Evolutionary conservation across 768 basidiomycete species (phyloP).

Genomic region (Macrolepiota fuliginosa): DNA sequence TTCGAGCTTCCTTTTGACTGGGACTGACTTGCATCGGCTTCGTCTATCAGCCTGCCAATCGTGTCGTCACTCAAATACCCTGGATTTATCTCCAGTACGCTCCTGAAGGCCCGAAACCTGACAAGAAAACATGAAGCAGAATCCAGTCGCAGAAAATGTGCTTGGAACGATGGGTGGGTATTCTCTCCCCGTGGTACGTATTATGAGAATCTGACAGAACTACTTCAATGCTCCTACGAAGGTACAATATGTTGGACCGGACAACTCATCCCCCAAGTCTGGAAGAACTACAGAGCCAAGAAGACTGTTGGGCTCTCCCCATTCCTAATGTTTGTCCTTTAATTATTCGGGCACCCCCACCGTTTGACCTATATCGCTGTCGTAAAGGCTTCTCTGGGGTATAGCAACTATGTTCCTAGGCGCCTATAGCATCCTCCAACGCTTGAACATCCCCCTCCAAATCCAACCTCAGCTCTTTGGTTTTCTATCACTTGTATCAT

Average conservation of each 20-base stretch:
- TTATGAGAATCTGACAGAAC: not conserved
- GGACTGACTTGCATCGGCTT: not conserved
- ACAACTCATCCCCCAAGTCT: slow-evolving; percentile 68
- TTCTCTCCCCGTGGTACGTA: not conserved
- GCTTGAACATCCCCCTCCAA: slow-evolving; percentile 71
- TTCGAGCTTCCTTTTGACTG: not conserved
- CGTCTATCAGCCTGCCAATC: too few species aligned
- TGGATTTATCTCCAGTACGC: too few species aligned
- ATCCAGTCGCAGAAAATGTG: slow-evolving; percentile 59
- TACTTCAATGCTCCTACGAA: slow-evolving; percentile 18
- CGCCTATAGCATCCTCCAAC: slow-evolving; percentile 62
- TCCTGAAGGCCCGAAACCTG: not conserved
- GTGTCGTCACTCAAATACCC: too few species aligned
- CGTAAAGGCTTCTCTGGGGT: slow-evolving; percentile 59
- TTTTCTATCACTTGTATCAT: slow-evolving; percentile 55
- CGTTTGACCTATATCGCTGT: not conserved
- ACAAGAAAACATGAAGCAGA: slow-evolving; percentile 37
- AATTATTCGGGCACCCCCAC: not conserved
- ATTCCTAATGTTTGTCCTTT: slow-evolving; percentile 53
- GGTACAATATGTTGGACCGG: slow-evolving; percentile 67
- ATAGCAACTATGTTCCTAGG: slow-evolving; percentile 59
- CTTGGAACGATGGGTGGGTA: slow-evolving; percentile 63
- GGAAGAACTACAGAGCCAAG: slow-evolving; percentile 69
- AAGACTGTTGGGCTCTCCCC: slow-evolving; percentile 69
- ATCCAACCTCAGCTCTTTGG: slow-evolving; percentile 67